Percentiles rank a stretch among this genome's conserved stretches.
phyloP scores from a whole-genome alignment of 768 basidiomycete genomes.

The Obba rivulosa region DNA sequence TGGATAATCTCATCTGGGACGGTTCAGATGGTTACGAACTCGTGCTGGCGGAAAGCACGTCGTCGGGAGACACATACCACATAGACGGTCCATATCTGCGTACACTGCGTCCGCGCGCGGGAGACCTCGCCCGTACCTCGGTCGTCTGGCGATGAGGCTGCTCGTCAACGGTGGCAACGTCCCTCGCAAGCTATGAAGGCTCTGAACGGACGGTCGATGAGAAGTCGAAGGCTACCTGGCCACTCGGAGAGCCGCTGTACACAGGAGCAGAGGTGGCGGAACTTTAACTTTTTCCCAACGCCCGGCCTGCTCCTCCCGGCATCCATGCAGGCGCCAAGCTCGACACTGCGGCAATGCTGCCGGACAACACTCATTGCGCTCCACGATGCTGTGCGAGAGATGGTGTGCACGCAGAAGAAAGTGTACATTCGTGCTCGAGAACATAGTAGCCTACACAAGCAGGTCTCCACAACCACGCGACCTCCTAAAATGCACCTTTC shows the following conservation, averaged over 20 bases:
- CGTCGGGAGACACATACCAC: conserved; percentile 39
- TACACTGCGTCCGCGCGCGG: background rate
- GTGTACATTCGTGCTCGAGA: background rate
- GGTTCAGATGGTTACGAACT: background rate
- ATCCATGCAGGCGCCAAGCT: too few relatives aligned
- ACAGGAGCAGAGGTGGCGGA: background rate
- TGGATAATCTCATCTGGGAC: conserved; percentile 59
- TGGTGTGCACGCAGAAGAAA: background rate
- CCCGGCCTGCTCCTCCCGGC: too few relatives aligned
- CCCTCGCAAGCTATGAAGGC: background rate
- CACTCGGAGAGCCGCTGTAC: background rate
- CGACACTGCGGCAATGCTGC: too few relatives aligned
- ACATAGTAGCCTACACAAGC: background rate
- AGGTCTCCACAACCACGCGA: background rate
- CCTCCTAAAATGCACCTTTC: conserved; percentile 29
- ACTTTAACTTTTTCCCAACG: conserved; percentile 3
- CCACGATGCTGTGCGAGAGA: too few relatives aligned
- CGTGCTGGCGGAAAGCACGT: conserved; percentile 1
- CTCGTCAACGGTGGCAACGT: background rate
- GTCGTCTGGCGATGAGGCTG: too few relatives aligned
- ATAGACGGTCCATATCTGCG: conserved; percentile 54
- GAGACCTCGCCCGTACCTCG: background rate
- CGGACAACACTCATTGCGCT: too few relatives aligned
- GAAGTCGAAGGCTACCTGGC: conserved; percentile 1
- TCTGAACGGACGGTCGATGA: conserved; percentile 1